Evolutionary conservation across 2,329 filamentous ascomycete species (phyloP).

Genomic region (Paraconiothyrium sp.): DNA sequence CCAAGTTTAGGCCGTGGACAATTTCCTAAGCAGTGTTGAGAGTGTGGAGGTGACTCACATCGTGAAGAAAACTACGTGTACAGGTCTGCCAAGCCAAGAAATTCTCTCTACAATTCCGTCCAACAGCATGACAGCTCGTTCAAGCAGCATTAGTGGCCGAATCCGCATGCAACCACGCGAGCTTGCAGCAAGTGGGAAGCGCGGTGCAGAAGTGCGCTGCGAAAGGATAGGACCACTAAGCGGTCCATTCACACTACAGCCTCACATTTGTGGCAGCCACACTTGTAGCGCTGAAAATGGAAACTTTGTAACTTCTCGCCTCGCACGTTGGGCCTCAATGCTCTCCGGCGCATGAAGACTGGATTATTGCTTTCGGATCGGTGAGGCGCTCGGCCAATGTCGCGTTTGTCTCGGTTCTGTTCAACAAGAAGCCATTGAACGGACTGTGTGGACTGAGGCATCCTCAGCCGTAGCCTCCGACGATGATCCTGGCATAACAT

Average conservation of each 20-base stretch:
- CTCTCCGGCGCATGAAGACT: constrained; percentile 19
- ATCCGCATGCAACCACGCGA: constrained; percentile 15
- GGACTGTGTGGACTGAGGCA: constrained; percentile 33
- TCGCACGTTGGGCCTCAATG: constrained; percentile 42
- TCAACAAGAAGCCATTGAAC: constrained; percentile 25
- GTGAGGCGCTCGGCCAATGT: constrained; percentile 37
- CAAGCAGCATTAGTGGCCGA: constrained; percentile 31
- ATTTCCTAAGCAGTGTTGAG: constrained; percentile 20
- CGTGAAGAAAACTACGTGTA: constrained; percentile 24
- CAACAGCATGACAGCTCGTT: constrained; percentile 29
- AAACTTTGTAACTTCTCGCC: constrained; percentile 28
- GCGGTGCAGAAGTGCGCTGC: constrained; percentile 13
- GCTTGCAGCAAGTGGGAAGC: constrained; percentile 23
- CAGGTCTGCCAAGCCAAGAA: constrained; percentile 31
- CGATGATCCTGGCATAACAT: constrained; percentile 23
- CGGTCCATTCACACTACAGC: constrained; percentile 42
- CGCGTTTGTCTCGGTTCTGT: constrained; percentile 34
- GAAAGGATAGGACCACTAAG: constrained; percentile 35
- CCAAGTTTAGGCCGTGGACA: constrained; percentile 24
- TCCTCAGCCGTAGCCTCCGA: constrained; percentile 24
- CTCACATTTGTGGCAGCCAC: constrained; percentile 42
- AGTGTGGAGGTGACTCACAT: constrained; percentile 29
- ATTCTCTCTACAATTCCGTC: constrained; percentile 21
- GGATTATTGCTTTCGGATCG: constrained; percentile 26
- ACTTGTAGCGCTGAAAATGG: constrained; percentile 25